phyloP scores from a whole-genome alignment of 768 basidiomycete genomes.

The Macrolepiota albuminosa region DNA sequence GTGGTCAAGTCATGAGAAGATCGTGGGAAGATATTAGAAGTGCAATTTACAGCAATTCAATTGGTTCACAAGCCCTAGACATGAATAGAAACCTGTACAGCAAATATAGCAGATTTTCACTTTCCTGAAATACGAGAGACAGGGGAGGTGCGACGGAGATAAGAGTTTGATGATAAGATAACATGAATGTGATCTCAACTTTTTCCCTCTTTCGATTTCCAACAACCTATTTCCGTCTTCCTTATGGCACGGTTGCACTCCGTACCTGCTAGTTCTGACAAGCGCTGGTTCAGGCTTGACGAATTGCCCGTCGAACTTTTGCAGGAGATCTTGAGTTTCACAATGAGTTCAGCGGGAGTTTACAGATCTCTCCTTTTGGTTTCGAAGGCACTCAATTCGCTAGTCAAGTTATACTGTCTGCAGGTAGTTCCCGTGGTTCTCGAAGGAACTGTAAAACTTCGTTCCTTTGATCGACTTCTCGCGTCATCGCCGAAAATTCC shows the following conservation, averaged over 20 bases:
- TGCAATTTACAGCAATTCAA: neutral
- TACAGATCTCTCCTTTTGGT: constrained; percentile 15
- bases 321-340: constrained; percentile 13
- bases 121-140: neutral
- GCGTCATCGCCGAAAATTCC: neutral
- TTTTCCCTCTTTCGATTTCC: neutral
- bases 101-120: neutral
- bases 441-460: constrained; percentile 2
- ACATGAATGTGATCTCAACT: neutral
- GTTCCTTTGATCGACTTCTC: constrained; percentile 12
- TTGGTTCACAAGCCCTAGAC: neutral
- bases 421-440: constrained; percentile 13
- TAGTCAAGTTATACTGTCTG: constrained; percentile 10
- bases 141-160: neutral
- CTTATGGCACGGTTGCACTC: neutral
- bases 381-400: constrained; percentile 8
- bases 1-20: constrained; percentile 1
- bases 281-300: neutral
- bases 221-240: neutral
- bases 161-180: neutral
- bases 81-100: neutral
- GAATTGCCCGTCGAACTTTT: constrained; percentile 9
- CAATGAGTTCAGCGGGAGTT: constrained; percentile 5
- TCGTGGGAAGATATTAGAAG: neutral
- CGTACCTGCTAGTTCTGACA: neutral